A percentile compares a stretch with the other conserved stretches of the same genome.
phyloP scores from a whole-genome alignment of 768 basidiomycete species.

The Tylopilus plumbeoviolaceoides region DNA sequence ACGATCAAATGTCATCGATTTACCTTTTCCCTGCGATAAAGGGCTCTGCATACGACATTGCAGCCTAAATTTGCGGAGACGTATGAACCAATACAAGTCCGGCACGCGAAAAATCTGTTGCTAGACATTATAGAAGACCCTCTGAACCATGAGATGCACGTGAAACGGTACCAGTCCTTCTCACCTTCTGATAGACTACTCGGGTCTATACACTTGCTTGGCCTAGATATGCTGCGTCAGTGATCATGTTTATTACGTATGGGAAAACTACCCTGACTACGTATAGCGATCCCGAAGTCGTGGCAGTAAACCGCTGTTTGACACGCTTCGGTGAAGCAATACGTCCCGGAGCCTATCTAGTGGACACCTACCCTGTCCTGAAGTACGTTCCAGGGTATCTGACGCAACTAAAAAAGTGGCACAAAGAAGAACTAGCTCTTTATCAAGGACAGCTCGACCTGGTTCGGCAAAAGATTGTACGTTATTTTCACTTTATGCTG shows the following conservation, averaged over 20 bases:
- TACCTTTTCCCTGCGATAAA: conserved; percentile 2
- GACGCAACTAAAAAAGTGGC: conserved; percentile 48
- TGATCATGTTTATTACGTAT: conserved; percentile 37
- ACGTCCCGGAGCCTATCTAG: conserved; percentile 22
- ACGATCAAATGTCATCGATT: too few species aligned
- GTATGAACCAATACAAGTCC: conserved; percentile 33
- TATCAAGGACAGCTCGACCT: conserved; percentile 29
- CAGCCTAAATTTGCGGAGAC: conserved; percentile 30
- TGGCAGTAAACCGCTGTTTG: conserved; percentile 25
- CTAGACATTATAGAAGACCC: conserved; percentile 35
- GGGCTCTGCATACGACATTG: conserved; percentile 32
- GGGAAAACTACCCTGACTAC: conserved; percentile 37
- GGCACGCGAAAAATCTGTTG: conserved; percentile 31
- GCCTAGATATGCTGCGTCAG: conserved; percentile 33
- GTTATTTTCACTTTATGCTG: not conserved
- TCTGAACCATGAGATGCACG: conserved; percentile 31
- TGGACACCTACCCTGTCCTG: conserved; percentile 23
- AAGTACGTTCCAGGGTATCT: conserved; percentile 35
- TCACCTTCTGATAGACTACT: not conserved
- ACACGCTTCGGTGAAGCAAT: conserved; percentile 26
- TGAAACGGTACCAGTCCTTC: conserved; percentile 21
- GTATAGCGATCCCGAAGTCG: conserved; percentile 35
- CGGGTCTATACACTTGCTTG: not conserved
- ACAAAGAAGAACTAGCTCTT: conserved; percentile 37
- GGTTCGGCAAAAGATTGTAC: conserved; percentile 29